These are phyloP conservation scores for Erodium moschatum DNA, from an alignment of 441 rosid species.

Conservation along the genomic window DNA sequence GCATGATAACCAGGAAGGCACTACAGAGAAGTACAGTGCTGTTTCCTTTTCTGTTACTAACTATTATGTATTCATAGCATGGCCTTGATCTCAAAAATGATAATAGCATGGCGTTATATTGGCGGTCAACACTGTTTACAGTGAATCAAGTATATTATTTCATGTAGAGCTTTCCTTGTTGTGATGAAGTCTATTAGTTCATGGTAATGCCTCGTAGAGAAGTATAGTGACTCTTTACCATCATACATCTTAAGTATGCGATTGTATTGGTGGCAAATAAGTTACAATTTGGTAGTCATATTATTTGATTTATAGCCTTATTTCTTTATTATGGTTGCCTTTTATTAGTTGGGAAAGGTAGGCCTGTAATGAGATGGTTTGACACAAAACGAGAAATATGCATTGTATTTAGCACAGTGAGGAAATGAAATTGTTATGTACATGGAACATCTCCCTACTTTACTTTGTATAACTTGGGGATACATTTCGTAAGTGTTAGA, in stretches of 20 bases:
- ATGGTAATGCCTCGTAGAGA: not conserved
- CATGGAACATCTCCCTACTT: not conserved
- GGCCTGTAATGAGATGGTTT: not conserved
- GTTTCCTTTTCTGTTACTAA: not conserved
- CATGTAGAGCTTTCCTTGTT: not conserved
- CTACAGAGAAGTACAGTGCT: constrained; percentile 54
- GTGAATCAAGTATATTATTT: constrained; percentile 1
- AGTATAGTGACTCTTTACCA: constrained; percentile 21
- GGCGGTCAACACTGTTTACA: not conserved
- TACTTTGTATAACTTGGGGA: not conserved
- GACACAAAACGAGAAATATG: not conserved
- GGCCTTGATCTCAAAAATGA: no score
- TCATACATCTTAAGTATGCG: constrained; percentile 13
- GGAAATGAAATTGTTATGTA: not conserved
- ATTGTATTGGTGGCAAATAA: not conserved
- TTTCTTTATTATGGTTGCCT: not conserved
- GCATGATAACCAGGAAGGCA: constrained; percentile 83
- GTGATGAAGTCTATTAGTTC: not conserved
- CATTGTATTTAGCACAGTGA: not conserved
- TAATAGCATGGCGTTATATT: not conserved
- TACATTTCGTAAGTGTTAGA: not conserved
- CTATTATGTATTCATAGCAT: not conserved
- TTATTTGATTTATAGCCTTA: not conserved
- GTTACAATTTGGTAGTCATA: not conserved
- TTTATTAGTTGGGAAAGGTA: not conserved